These are phyloP conservation scores for Gentiana straminea DNA, from an alignment of 257 asterid genomes.

Conservation along the genomic window DNA sequence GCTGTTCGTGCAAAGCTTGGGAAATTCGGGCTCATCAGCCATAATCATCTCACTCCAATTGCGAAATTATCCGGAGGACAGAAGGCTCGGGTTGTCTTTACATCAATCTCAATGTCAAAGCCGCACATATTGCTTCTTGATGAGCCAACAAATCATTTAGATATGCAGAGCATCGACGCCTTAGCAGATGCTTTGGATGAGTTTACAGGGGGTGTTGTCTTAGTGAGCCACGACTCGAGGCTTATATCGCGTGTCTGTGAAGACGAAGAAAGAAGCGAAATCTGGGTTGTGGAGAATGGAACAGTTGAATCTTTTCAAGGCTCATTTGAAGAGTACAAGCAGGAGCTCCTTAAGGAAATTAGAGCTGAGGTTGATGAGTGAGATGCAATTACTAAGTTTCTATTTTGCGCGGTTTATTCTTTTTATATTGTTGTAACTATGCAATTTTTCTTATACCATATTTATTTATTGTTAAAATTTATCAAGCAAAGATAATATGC, in stretches of 20 bases:
- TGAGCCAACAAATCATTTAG: conserved; percentile 68
- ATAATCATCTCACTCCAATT: conserved; percentile 58
- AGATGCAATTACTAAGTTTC: background rate
- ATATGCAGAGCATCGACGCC: conserved; percentile 71
- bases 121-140: conserved; percentile 58
- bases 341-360: conserved; percentile 48
- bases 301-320: conserved; percentile 45
- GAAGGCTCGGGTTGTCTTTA: conserved; percentile 57
- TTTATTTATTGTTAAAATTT: too few species aligned
- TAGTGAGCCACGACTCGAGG: conserved; percentile 63
- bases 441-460: too few species aligned
- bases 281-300: conserved; percentile 61
- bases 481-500: too few species aligned
- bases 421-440: too few species aligned
- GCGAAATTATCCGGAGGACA: conserved; percentile 63
- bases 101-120: conserved; percentile 63
- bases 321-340: conserved; percentile 52
- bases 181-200: conserved; percentile 64
- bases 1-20: conserved; percentile 68
- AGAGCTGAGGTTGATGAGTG: conserved; percentile 51
- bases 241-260: conserved; percentile 55
- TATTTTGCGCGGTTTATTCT: too few species aligned
- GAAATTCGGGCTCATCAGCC: conserved; percentile 65
- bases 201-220: conserved; percentile 59
- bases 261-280: conserved; percentile 46